Evolutionary conservation across 495 filamentous ascomycete genomes (phyloP).

Genomic region (Choiromyces venosus): DNA sequence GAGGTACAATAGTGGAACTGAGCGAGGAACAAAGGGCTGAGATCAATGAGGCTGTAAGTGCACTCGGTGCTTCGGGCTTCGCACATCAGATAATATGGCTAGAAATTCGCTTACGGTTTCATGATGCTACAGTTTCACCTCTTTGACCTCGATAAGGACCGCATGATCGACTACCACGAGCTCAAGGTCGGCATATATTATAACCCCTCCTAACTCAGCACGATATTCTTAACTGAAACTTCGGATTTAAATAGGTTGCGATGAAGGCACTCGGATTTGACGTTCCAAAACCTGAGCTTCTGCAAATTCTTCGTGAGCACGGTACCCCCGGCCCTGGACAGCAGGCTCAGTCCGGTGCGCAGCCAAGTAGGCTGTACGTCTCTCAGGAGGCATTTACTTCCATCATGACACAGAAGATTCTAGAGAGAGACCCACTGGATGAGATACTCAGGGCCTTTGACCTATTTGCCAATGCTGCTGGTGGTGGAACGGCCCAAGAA

Average conservation of each 20-base stretch:
- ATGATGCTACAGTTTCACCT: conserved; percentile 66
- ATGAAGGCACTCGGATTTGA: conserved; percentile 95
- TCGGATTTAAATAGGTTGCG: conserved; percentile 46
- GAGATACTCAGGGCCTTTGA: conserved; percentile 89
- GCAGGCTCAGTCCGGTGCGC: conserved; percentile 19
- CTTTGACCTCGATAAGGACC: conserved; percentile 96
- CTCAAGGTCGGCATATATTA: conserved; percentile 62
- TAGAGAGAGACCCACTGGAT: conserved; percentile 75
- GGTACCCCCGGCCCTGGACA: conserved; percentile 50
- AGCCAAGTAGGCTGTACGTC: conserved; percentile 56
- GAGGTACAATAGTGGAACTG: conserved; percentile 44
- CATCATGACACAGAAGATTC: conserved; percentile 72
- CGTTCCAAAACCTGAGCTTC: conserved; percentile 73
- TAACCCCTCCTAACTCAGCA: not conserved
- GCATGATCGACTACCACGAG: conserved; percentile 92
- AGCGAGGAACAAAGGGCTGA: conserved; percentile 85
- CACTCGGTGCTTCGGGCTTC: not conserved
- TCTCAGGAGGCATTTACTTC: conserved; percentile 67
- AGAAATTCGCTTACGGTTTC: conserved; percentile 4
- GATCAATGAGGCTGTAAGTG: conserved; percentile 79
- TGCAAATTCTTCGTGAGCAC: conserved; percentile 60
- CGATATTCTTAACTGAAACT: not conserved
- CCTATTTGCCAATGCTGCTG: conserved; percentile 68
- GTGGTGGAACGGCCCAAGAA: conserved; percentile 29
- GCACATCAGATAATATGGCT: not conserved